Evolutionary conservation across 2,329 filamentous ascomycete genomes (phyloP).

Genomic region (Arthrobotrys pseudoclavata): DNA sequence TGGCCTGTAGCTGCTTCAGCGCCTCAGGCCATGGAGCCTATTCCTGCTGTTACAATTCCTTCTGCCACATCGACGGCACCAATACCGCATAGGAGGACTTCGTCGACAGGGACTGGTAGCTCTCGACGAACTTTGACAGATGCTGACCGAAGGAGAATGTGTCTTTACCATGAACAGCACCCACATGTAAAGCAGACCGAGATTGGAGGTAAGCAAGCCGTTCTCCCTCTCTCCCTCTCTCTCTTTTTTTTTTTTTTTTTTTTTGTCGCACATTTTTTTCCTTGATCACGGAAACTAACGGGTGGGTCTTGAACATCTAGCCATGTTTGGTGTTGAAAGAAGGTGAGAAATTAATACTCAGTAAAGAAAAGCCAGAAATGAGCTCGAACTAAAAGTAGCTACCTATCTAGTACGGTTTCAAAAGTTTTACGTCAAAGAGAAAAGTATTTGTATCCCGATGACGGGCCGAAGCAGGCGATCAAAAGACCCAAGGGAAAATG

Average conservation of each 20-base stretch:
- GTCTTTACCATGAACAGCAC: slow-evolving; percentile 90
- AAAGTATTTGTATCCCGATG: slow-evolving; percentile 87
- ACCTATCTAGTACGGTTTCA: slow-evolving; percentile 86
- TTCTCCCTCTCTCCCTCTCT: too few species aligned
- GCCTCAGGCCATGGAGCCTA: slow-evolving; percentile 51
- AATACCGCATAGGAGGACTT: slow-evolving; percentile 70
- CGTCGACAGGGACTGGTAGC: slow-evolving; percentile 72
- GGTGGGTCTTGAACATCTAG: slow-evolving; percentile 66
- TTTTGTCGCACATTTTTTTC: not conserved
- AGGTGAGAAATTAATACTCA: slow-evolving; percentile 74
- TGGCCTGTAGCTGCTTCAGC: slow-evolving; percentile 56
- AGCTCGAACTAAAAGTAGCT: slow-evolving; percentile 61
- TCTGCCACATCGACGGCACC: slow-evolving; percentile 73
- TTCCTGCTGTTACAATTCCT: slow-evolving; percentile 50
- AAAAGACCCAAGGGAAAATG: slow-evolving; percentile 87
- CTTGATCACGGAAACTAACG: slow-evolving; percentile 43
- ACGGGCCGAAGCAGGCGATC: slow-evolving; percentile 81
- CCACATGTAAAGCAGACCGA: slow-evolving; percentile 94
- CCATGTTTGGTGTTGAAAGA: slow-evolving; percentile 94
- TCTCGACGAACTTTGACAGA: slow-evolving; percentile 91
- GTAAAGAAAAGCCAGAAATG: slow-evolving; percentile 1
- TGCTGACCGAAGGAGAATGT: slow-evolving; percentile 91
- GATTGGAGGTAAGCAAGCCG: slow-evolving; percentile 78
- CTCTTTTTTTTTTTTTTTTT: slow-evolving; percentile 2
- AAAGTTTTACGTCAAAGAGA: slow-evolving; percentile 96